Base-by-base conservation (phyloP, 805 yeast species). In the Starmerella khaoyaiensis region DNA sequence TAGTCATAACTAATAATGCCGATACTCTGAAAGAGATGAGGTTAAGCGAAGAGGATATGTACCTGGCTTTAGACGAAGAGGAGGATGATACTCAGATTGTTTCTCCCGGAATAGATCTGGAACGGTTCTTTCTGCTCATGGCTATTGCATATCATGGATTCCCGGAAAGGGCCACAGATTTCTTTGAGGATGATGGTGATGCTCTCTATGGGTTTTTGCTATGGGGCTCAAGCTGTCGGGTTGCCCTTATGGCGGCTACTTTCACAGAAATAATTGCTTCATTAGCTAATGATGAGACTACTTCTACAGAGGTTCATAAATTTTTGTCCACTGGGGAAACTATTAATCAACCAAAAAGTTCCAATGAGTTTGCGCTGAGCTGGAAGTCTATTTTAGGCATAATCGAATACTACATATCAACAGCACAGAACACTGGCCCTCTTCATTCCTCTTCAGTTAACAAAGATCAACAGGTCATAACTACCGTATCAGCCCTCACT, bases 161-260 rank as follows among this genome's bases (percentile, higher is more conserved):
- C 39, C 72, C 76, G 1, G 67, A 68, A 1, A 59, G 76, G 6
- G 69, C 79, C 11, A 51, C 64, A 1, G 37, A 36, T 7, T 79
- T 81, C 51, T 86, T 94, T 93, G 55, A 58, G 10, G 81, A 78
- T 45, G 62, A 69, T 15, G 74, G 69, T 36, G 69, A 77, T 11
- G 74, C 75, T 40, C 63, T 82, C 2, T 67, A 72, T 51, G 96
- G 94, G 0, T 86, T 90, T 47, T 63, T 87, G 28, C 72, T 71
- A 38, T 90, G 97, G 97, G 93, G 93, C 0, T 65, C 90, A 2
- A 74, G 72, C 41, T 75, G 80, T 50, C 83, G 76, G 43, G 82
- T 82, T 12, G 45, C 57, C 1, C 63, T 83, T 33, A 81, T 84
- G 62, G 71, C 82, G 35, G 79, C 97, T 0, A 71, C 93, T 0